Evolutionary conservation across 805 yeast species (phyloP).

Genomic region (Metschnikowia continentalis): DNA sequence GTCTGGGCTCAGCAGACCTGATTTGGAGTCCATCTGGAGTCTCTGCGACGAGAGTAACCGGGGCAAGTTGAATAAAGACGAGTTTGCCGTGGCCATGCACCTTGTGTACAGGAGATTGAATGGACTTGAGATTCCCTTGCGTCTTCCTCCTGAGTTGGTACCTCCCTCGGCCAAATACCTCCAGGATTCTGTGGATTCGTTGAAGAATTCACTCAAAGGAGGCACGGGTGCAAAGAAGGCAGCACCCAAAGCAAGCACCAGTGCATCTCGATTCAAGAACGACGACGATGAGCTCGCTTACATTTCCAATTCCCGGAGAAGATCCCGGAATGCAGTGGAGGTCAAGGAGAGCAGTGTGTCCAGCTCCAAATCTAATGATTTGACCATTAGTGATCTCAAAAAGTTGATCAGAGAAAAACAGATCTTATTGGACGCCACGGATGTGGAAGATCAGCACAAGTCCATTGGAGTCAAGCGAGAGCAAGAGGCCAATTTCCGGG

Average conservation of each 20-base stretch:
- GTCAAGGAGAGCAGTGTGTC: conserved; percentile 17
- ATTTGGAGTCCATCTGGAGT: conserved; percentile 88
- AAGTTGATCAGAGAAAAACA: conserved; percentile 69
- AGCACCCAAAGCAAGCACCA: conserved; percentile 21
- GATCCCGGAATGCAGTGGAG: conserved; percentile 30
- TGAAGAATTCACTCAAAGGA: conserved; percentile 60
- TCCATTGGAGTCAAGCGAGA: conserved; percentile 28
- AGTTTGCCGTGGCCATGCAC: conserved; percentile 97
- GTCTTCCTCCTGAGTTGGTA: conserved; percentile 81
- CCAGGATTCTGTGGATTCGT: conserved; percentile 63
- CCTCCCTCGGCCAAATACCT: conserved; percentile 82
- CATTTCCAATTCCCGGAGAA: conserved; percentile 62
- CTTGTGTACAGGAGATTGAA: conserved; percentile 85
- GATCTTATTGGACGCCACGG: conserved; percentile 65
- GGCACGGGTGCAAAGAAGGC: conserved; percentile 21
- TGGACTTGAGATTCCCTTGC: conserved; percentile 78
- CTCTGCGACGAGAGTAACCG: conserved; percentile 77
- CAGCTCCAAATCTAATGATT: conserved; percentile 28
- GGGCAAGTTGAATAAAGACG: conserved; percentile 83
- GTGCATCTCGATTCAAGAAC: conserved; percentile 53
- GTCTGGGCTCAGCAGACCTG: conserved; percentile 81
- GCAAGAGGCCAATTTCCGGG: conserved; percentile 42
- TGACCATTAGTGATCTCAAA: conserved; percentile 52
- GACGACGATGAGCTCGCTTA: conserved; percentile 69
- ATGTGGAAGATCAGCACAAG: conserved; percentile 56